A percentile compares a stretch with the other conserved stretches of the same genome.
Evolutionary conservation across 768 basidiomycete species (phyloP).

Genomic region (Russula vinacea): DNA sequence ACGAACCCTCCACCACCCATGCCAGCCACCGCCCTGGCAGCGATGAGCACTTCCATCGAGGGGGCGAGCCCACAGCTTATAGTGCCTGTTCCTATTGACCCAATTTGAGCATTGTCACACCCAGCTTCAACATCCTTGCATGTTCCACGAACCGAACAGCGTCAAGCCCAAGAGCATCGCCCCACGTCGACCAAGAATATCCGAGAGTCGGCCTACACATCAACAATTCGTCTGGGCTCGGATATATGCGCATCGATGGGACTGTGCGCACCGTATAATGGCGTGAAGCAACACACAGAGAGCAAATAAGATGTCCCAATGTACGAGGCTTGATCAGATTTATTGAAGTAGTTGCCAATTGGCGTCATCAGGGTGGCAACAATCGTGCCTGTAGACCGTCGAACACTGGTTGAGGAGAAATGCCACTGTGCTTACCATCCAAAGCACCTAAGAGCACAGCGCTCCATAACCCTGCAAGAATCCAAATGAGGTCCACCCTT

Average conservation of each 20-base stretch:
- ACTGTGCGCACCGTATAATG: conserved; percentile 64
- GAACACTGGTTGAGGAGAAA: conserved; percentile 6
- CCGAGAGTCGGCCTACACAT: conserved; percentile 68
- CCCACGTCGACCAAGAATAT: conserved; percentile 80
- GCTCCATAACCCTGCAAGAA: conserved; percentile 76
- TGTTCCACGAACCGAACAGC: conserved; percentile 58
- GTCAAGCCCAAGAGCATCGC: conserved; percentile 82
- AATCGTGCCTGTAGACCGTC: conserved; percentile 57
- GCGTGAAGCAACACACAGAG: conserved; percentile 88
- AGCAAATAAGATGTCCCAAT: conserved; percentile 86
- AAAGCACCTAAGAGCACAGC: conserved; percentile 81
- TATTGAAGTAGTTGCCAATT: conserved; percentile 81
- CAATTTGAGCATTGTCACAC: conserved; percentile 15
- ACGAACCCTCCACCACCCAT: conserved; percentile 90
- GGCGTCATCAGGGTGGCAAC: conserved; percentile 83
- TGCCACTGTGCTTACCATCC: conserved; percentile 53
- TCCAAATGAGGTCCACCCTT: conserved; percentile 58
- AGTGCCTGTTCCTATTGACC: conserved; percentile 66
- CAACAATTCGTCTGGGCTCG: conserved; percentile 21
- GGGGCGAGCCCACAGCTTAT: conserved; percentile 82
- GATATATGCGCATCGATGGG: conserved; percentile 24
- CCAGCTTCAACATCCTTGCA: conserved; percentile 36
- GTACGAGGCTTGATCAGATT: conserved; percentile 77
- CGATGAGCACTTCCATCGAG: conserved; percentile 79
- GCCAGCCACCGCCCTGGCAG: conserved; percentile 80